Conservation (phyloP, 1,284 basidiomycete genomes). For the Irpex sp. region DNA sequence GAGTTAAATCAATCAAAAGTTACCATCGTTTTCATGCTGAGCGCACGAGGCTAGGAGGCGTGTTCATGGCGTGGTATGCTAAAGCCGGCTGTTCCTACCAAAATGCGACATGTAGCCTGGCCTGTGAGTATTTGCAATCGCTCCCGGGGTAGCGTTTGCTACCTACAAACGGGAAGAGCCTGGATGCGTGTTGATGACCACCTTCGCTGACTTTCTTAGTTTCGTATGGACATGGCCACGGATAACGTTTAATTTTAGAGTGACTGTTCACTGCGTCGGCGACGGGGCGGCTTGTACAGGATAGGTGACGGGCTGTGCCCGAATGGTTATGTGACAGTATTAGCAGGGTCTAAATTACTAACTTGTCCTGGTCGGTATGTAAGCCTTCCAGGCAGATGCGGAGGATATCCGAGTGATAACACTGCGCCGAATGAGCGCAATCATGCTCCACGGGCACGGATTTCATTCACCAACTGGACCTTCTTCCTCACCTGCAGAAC, state of each 20-base stretch:
- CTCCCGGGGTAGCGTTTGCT: background rate
- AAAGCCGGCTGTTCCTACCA: background rate
- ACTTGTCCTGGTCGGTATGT: background rate
- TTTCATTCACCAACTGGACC: slow-evolving; percentile 46
- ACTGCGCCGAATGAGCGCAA: background rate
- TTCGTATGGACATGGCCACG: background rate
- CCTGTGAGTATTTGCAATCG: slow-evolving; percentile 1
- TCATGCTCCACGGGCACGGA: slow-evolving; percentile 45
- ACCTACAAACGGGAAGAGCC: background rate
- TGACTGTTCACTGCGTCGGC: background rate
- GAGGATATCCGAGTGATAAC: background rate
- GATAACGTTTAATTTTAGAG: background rate
- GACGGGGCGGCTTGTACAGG: background rate
- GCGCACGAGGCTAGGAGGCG: slow-evolving; percentile 13
- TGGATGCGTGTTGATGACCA: background rate
- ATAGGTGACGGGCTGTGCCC: background rate
- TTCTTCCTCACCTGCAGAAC: slow-evolving; percentile 55
- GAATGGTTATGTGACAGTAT: background rate
- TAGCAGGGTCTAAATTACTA: background rate
- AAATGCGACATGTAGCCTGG: background rate
- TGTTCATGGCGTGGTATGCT: slow-evolving; percentile 9
- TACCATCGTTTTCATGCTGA: slow-evolving; percentile 7
- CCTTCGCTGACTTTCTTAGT: background rate
- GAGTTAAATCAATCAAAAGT: slow-evolving; percentile 13
- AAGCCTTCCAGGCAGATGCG: background rate